phyloP scores from a whole-genome alignment of 148 eudicot genomes.

The Hydrangea macrophylla region DNA sequence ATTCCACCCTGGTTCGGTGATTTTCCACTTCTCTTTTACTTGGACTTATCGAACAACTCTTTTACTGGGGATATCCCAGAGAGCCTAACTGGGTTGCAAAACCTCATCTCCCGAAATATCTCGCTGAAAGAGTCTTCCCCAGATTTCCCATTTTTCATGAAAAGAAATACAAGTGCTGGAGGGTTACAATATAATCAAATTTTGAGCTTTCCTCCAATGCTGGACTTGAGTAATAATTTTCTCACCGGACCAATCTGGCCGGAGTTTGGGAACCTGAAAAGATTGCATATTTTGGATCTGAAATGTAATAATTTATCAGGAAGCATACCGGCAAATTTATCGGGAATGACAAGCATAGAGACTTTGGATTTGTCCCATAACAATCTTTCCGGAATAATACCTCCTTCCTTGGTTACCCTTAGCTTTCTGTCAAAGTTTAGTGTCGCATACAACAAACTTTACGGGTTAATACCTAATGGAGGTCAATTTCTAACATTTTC shows the following conservation, averaged over 20 bases:
- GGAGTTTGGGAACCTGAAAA: conserved; percentile 29
- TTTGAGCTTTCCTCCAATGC: conserved; percentile 24
- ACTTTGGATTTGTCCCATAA: conserved; percentile 32
- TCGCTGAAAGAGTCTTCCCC: conserved; percentile 16
- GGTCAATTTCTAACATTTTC: conserved; percentile 28
- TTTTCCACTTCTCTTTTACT: conserved; percentile 24
- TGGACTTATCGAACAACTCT: conserved; percentile 35
- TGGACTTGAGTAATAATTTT: conserved; percentile 23
- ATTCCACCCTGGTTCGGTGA: conserved; percentile 28
- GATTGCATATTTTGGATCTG: conserved; percentile 24
- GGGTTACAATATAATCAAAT: conserved; percentile 23
- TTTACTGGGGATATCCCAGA: conserved; percentile 26
- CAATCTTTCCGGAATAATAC: conserved; percentile 25
- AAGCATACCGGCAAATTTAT: conserved; percentile 21
- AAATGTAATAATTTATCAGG: conserved; percentile 28
- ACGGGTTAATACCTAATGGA: conserved; percentile 15
- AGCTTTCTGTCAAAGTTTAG: conserved; percentile 24
- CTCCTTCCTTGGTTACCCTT: conserved; percentile 20
- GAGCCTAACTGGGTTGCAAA: conserved; percentile 19
- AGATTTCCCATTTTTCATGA: conserved; percentile 26
- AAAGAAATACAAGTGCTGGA: conserved; percentile 8
- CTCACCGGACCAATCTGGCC: conserved; percentile 31
- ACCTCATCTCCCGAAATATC: conserved; percentile 15
- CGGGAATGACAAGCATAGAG: conserved; percentile 25
- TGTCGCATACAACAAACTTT: conserved; percentile 27